Percentiles rank a stretch among this genome's conserved stretches.
These are phyloP conservation scores for Kwoniella heveanensis DNA, from an alignment of 768 basidiomycete genomes.

Conservation along the genomic window DNA sequence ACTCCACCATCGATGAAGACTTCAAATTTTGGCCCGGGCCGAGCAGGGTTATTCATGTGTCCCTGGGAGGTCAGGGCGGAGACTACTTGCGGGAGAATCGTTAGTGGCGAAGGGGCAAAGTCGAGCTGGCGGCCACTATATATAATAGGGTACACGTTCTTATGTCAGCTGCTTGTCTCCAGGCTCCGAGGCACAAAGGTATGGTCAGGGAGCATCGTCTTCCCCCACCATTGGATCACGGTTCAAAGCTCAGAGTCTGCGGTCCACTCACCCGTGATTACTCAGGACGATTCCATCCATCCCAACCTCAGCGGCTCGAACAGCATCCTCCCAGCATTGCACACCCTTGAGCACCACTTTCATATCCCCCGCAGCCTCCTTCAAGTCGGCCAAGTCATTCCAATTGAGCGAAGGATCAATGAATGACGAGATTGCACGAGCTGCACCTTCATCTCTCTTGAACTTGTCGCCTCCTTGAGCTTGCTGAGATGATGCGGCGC, in stretches of 20 bases:
- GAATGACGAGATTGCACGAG: conserved; percentile 91
- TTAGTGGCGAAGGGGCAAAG: conserved; percentile 77
- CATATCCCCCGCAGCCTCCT: conserved; percentile 74
- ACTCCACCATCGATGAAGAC: conserved; percentile 95
- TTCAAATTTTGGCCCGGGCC: conserved; percentile 74
- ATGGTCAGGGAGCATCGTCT: too few species aligned
- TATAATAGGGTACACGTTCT: too few species aligned
- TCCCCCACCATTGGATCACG: too few species aligned
- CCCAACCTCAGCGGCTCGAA: conserved; percentile 69
- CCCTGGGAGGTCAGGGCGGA: conserved; percentile 68
- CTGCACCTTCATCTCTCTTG: conserved; percentile 86
- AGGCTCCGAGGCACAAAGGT: too few species aligned
- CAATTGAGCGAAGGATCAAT: conserved; percentile 89
- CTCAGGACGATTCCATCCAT: conserved; percentile 51
- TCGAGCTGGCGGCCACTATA: conserved; percentile 39
- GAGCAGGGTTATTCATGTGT: conserved; percentile 59
- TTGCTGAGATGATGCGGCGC: conserved; percentile 62
- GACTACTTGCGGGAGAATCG: conserved; percentile 85
- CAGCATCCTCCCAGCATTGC: conserved; percentile 81
- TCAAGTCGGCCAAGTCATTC: conserved; percentile 77
- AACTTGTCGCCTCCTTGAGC: conserved; percentile 60
- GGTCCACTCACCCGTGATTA: conserved; percentile 40
- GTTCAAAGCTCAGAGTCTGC: too few species aligned
- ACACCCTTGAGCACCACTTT: conserved; percentile 89
- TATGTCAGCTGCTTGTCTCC: too few species aligned